Evolutionary conservation across 768 basidiomycete genomes (phyloP).

Genomic region (Strobilomyces confusus): DNA sequence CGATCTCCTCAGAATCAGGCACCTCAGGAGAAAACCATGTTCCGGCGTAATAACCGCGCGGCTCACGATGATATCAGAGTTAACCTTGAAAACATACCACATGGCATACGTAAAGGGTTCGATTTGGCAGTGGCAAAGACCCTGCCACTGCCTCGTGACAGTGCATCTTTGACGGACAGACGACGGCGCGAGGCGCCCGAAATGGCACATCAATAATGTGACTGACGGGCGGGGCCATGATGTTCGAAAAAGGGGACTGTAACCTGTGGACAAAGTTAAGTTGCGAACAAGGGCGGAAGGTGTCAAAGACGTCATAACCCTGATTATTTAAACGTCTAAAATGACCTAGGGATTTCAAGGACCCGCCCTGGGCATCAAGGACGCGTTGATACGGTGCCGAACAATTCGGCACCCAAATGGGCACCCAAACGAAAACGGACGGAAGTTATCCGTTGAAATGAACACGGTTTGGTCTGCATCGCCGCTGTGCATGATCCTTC

Average conservation of each 20-base stretch:
- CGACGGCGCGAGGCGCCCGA: constrained; percentile 3
- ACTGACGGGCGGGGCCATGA: constrained; percentile 1
- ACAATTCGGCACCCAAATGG: constrained; percentile 8
- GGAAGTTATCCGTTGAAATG: constrained; percentile 2
- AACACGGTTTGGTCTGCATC: background rate
- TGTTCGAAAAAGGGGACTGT: constrained; percentile 7
- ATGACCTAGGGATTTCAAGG: constrained; percentile 8
- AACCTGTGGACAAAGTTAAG: constrained; percentile 23
- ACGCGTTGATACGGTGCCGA: constrained; percentile 2
- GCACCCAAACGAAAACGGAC: background rate
- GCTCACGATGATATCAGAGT: constrained; percentile 15
- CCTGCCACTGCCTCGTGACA: constrained; percentile 21
- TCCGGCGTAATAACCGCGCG: constrained; percentile 17
- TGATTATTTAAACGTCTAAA: constrained; percentile 15
- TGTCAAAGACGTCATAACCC: constrained; percentile 27
- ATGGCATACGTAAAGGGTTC: constrained; percentile 23
- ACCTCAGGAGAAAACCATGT: constrained; percentile 5
- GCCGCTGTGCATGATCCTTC: constrained; percentile 13
- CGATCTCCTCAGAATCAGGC: constrained; percentile 28
- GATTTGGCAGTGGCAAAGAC: constrained; percentile 12
- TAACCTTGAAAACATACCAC: constrained; percentile 25
- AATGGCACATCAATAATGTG: constrained; percentile 19
- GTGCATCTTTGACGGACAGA: constrained; percentile 3
- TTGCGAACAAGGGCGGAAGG: constrained; percentile 12
- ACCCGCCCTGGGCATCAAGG: constrained; percentile 3